Percentiles rank a stretch among this genome's conserved stretches.
Evolutionary conservation across 345 rosid species (phyloP).

Genomic region (Eucalyptus tenuipes): DNA sequence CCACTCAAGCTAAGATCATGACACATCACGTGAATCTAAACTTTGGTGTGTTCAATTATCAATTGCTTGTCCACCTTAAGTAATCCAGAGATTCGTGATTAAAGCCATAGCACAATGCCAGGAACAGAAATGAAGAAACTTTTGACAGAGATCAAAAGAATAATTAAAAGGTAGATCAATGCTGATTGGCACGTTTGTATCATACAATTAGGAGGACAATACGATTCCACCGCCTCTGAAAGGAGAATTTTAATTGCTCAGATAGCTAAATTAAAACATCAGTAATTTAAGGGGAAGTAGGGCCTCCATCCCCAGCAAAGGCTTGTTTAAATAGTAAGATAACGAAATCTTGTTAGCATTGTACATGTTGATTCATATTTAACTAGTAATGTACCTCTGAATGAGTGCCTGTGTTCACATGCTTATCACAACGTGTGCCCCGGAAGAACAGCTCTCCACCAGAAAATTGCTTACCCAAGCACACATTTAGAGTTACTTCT

Average conservation of each 20-base stretch:
- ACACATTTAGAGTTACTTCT: conserved; percentile 84
- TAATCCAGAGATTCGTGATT: background rate
- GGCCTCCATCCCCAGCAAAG: background rate
- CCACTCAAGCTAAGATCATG: background rate
- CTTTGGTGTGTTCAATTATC: background rate
- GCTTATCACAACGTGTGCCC: conserved; percentile 85
- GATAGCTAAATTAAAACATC: background rate
- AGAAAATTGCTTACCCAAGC: conserved; percentile 85
- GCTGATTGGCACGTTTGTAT: background rate
- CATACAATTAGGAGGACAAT: background rate
- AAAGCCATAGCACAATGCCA: background rate
- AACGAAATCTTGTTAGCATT: background rate
- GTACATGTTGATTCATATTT: background rate
- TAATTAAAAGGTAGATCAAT: background rate
- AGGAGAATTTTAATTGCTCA: background rate
- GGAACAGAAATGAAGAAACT: background rate
- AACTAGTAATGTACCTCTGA: conserved; percentile 37
- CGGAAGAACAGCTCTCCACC: conserved; percentile 91
- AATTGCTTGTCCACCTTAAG: background rate
- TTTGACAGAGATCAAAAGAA: background rate
- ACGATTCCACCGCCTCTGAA: background rate
- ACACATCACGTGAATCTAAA: background rate
- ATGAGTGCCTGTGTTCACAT: conserved; percentile 60
- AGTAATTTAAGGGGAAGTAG: background rate
- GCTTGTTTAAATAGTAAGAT: background rate